Conservation (phyloP, 352 stramenopile species). For the Pythium pyrilobum region DNA sequence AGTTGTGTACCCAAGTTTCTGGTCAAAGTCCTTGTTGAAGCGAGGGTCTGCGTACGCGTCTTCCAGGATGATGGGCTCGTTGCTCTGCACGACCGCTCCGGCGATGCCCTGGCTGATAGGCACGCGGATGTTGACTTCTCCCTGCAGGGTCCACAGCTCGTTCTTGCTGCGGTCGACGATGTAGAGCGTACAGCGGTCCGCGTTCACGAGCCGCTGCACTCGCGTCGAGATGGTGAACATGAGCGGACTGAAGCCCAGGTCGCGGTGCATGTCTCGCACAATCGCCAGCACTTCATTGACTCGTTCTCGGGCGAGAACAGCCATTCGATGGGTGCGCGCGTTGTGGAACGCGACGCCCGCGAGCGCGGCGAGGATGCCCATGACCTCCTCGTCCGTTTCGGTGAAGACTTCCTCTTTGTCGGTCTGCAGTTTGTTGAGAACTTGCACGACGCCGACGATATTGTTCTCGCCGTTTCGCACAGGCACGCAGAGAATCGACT, state of each 20-base stretch:
- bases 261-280: slow-evolving; percentile 87
- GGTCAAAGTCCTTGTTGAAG: slow-evolving; percentile 88
- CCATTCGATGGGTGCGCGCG: slow-evolving; percentile 59
- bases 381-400: slow-evolving; percentile 84
- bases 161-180: slow-evolving; percentile 87
- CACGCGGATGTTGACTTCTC: slow-evolving; percentile 86
- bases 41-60: slow-evolving; percentile 85
- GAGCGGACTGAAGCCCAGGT: slow-evolving; percentile 86
- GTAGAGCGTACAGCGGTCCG: slow-evolving; percentile 91
- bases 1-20: slow-evolving; percentile 84
- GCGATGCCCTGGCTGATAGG: slow-evolving; percentile 84
- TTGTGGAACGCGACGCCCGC: slow-evolving; percentile 86
- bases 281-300: slow-evolving; percentile 85
- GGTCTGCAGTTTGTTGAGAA: slow-evolving; percentile 80
- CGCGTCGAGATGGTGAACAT: slow-evolving; percentile 91
- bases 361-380: slow-evolving; percentile 80
- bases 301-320: slow-evolving; percentile 44
- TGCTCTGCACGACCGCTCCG: slow-evolving; percentile 63
- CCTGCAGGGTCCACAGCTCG: slow-evolving; percentile 89
- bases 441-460: slow-evolving; percentile 87
- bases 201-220: slow-evolving; percentile 82
- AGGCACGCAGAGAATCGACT: slow-evolving; percentile 89
- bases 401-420: slow-evolving; percentile 69
- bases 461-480: slow-evolving; percentile 72
- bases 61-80: slow-evolving; percentile 71